Evolutionary conservation across 73 alveolate genomes (phyloP), one percentile per base, ranked within the genome.

Genomic region (Paramecium bursaria): DNA sequence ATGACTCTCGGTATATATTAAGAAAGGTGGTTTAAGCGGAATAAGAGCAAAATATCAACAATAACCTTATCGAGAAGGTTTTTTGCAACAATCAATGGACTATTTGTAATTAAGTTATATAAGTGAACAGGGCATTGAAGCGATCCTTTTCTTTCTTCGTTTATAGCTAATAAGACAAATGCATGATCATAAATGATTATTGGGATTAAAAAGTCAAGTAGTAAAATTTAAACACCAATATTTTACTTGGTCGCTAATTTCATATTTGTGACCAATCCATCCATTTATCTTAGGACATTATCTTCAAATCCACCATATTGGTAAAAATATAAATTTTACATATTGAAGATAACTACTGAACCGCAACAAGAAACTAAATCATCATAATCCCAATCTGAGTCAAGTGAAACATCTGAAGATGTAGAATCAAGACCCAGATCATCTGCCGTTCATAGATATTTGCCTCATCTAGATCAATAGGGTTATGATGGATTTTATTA

Each of bases 401-500:
- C 30, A 7, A 22, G 22, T 10, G 55, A 67, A 1, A 15, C 39
- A 31, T 1, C 44, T 15, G 82, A 67, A 19, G 33, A 67, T 3
- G 17, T 39, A 4, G 26, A 14, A 48, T 4, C 4, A 4, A 19
- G 82, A 67, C 33, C 57, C 19, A 35, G 54, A 42, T 35, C 82
- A 9, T 1, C 35, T 9, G 22, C 82, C 13, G 22, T 7, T 6
- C 19, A 67, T 42, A 67, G 55, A 67, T 67, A 39, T 21, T 39
- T 31, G 55, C 82, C 82, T 35, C 10, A 44, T 19, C 21, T 67
- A 15, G 33, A 26, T 67, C 60, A 67, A 67, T n/a, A 31, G 19
- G 82, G 82, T 4, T 67, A 67, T 67, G 82, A 67, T 39, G 82
- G 44, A n/a, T 67, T 67, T 44, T 67, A 67, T 67, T 39, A 67